Conservation (phyloP, 306 rosid species). For the Corylus avellana region DNA sequence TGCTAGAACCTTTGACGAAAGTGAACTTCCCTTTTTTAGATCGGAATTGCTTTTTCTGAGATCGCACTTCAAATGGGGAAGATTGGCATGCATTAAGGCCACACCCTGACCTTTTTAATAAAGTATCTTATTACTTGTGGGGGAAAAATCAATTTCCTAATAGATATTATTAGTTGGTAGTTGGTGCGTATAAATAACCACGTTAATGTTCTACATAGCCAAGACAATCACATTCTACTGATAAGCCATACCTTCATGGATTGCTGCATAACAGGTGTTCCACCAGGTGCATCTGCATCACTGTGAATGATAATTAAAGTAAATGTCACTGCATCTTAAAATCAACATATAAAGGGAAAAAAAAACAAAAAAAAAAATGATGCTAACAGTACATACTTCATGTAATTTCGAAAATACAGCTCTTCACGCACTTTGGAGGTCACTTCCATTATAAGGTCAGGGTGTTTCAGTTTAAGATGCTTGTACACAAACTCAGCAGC, state of each 20-base stretch:
- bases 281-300: constrained; percentile 94
- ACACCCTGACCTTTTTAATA: too few relatives aligned
- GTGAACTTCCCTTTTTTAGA: too few relatives aligned
- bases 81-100: too few relatives aligned
- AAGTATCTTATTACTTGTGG: too few relatives aligned
- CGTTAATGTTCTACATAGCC: too few relatives aligned
- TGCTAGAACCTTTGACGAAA: too few relatives aligned
- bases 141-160: too few relatives aligned
- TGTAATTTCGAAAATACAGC: constrained; percentile 83
- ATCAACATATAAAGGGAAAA: constrained; percentile 6
- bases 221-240: too few relatives aligned
- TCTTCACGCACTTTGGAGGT: constrained; percentile 89
- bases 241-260: constrained; percentile 2
- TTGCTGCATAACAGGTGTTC: constrained; percentile 96
- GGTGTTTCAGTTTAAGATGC: constrained; percentile 90
- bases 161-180: too few relatives aligned
- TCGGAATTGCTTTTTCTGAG: too few relatives aligned
- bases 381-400: constrained; percentile 63
- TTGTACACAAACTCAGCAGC: constrained; percentile 95
- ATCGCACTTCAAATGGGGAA: too few relatives aligned
- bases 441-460: constrained; percentile 79
- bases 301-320: constrained; percentile 46
- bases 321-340: constrained; percentile 20
- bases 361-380: not conserved
- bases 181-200: too few relatives aligned